phyloP scores from a whole-genome alignment of 495 filamentous ascomycete genomes.

The Talaromyces adpressus region DNA sequence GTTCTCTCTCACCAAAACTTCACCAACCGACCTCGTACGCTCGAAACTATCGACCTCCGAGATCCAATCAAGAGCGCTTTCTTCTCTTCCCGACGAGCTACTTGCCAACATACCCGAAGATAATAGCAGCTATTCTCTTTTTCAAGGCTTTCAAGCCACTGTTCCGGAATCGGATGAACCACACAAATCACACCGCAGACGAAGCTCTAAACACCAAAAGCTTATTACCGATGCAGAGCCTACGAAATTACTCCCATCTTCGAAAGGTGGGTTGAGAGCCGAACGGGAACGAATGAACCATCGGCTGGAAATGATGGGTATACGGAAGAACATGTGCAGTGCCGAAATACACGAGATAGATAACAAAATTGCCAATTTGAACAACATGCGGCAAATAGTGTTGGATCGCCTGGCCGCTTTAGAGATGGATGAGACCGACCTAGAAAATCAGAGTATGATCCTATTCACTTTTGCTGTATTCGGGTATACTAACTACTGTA shows the following conservation, averaged over 20 bases:
- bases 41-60: slow-evolving; percentile 86
- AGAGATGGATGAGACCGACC: slow-evolving; percentile 83
- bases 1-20: slow-evolving; percentile 80
- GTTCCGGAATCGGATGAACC: slow-evolving; percentile 66
- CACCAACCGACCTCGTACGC: slow-evolving; percentile 84
- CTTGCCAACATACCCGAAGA: slow-evolving; percentile 80
- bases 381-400: slow-evolving; percentile 89
- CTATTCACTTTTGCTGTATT: slow-evolving; percentile 8
- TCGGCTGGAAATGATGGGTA: slow-evolving; percentile 79
- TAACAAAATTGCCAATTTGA: slow-evolving; percentile 89
- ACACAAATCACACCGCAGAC: slow-evolving; percentile 59
- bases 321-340: slow-evolving; percentile 97
- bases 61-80: slow-evolving; percentile 89
- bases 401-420: slow-evolving; percentile 82
- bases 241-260: slow-evolving; percentile 49
- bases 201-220: slow-evolving; percentile 63
- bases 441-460: slow-evolving; percentile 76
- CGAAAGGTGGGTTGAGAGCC: slow-evolving; percentile 63
- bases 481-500: slow-evolving; percentile 22
- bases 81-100: slow-evolving; percentile 85
- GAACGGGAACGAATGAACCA: slow-evolving; percentile 72
- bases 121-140: slow-evolving; percentile 80
- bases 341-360: slow-evolving; percentile 95
- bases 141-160: slow-evolving; percentile 92
- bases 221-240: slow-evolving; percentile 56